These are phyloP conservation scores for Thielaviopsis populi DNA, from an alignment of 2,329 filamentous ascomycete genomes.

Conservation along the genomic window DNA sequence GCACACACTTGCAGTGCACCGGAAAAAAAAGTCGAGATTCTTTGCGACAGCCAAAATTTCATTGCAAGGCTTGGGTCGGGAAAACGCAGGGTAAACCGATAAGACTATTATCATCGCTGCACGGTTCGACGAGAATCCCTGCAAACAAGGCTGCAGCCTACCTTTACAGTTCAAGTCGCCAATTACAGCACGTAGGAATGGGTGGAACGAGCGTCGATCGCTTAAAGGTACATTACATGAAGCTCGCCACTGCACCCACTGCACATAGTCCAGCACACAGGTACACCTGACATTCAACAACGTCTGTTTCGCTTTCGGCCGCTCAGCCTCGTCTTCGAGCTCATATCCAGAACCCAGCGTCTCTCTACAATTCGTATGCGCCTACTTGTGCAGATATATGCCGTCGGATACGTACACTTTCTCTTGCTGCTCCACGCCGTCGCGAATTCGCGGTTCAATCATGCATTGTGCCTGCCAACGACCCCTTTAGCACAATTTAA, in stretches of 20 bases:
- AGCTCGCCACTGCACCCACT: neutral
- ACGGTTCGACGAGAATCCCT: constrained; percentile 7
- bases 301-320: neutral
- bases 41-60: constrained; percentile 12
- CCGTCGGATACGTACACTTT: too few species aligned
- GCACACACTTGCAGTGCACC: neutral
- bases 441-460: neutral
- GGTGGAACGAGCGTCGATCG: constrained; percentile 4
- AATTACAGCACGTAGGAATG: neutral
- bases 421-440: neutral
- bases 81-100: constrained; percentile 11
- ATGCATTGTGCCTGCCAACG: constrained; percentile 6
- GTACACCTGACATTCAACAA: neutral
- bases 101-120: constrained; percentile 10
- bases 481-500: constrained; percentile 4
- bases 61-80: neutral
- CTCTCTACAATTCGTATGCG: neutral
- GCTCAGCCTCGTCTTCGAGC: constrained; percentile 2
- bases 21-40: constrained; percentile 1
- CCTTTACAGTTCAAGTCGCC: neutral
- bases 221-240: neutral
- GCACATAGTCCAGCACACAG: neutral
- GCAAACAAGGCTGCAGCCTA: constrained; percentile 15
- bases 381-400: neutral
- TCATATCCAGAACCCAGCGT: neutral